phyloP scores from a whole-genome alignment of 139 green algal genomes.

The Edaphochlamys debaryana region DNA sequence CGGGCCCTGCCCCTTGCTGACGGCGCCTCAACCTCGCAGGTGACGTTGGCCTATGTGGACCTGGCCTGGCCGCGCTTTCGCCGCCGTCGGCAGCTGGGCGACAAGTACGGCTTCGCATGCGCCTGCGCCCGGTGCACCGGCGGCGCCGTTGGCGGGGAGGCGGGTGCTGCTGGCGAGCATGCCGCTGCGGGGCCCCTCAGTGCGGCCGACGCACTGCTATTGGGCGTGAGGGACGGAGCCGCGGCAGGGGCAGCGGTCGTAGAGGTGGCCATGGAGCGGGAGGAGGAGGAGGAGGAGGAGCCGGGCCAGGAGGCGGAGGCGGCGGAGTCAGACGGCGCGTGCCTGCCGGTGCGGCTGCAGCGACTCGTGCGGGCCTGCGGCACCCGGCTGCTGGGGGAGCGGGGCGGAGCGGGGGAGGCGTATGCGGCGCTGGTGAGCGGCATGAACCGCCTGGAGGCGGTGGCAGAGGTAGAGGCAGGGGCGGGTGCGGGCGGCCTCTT shows the following conservation, averaged over 20 bases:
- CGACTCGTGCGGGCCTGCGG: neutral
- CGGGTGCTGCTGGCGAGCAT: neutral
- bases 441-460: neutral
- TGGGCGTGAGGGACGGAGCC: neutral
- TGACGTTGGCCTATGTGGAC: slow-evolving; percentile 35
- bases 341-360: slow-evolving; percentile 10
- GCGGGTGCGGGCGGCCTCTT: neutral
- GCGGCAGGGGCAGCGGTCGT: too few species aligned
- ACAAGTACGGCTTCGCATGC: slow-evolving; percentile 41
- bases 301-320: neutral
- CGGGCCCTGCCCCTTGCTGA: too few species aligned
- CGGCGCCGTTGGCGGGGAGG: neutral
- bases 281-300: neutral
- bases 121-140: slow-evolving; percentile 23
- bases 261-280: too few species aligned
- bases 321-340: neutral
- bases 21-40: too few species aligned
- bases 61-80: neutral
- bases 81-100: neutral
- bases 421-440: neutral
- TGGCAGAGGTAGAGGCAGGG: neutral
- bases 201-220: neutral
- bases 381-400: neutral
- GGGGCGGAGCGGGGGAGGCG: neutral
- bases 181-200: neutral